These are phyloP conservation scores for Globisporangium sylvaticum DNA, from an alignment of 352 stramenopile genomes.

Conservation along the genomic window DNA sequence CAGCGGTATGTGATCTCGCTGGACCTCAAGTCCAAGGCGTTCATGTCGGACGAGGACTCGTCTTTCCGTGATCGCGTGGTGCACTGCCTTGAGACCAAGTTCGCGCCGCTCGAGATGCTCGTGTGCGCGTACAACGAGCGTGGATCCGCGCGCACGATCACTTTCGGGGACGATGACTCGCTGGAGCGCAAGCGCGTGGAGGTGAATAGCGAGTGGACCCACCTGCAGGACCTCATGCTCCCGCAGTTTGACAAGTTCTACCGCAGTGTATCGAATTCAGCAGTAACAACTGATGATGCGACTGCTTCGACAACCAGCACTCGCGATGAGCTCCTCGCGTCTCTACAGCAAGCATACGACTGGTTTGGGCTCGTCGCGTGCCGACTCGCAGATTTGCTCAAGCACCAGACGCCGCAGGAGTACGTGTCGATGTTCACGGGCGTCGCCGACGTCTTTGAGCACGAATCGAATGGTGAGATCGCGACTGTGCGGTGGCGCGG, in stretches of 20 bases:
- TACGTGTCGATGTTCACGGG: conserved; percentile 80
- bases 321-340: conserved; percentile 23
- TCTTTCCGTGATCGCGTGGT: conserved; percentile 37
- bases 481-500: conserved; percentile 71
- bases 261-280: conserved; percentile 11
- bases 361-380: conserved; percentile 76
- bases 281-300: conserved; percentile 5
- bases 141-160: conserved; percentile 54
- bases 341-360: conserved; percentile 57
- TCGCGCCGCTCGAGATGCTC: conserved; percentile 64
- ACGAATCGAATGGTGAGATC: conserved; percentile 31
- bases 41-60: conserved; percentile 18
- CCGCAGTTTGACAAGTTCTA: conserved; percentile 50
- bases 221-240: conserved; percentile 45
- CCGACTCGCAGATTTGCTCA: conserved; percentile 48
- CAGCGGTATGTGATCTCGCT: conserved; percentile 62
- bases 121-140: conserved; percentile 69
- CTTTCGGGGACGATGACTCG: conserved; percentile 67
- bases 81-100: conserved; percentile 37
- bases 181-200: conserved; percentile 60
- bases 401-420: conserved; percentile 49
- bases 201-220: conserved; percentile 41
- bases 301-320: background rate
- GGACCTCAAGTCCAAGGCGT: conserved; percentile 50
- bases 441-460: conserved; percentile 32